Conservation (phyloP, 768 basidiomycete genomes). For the Tremella yokohamensis region DNA sequence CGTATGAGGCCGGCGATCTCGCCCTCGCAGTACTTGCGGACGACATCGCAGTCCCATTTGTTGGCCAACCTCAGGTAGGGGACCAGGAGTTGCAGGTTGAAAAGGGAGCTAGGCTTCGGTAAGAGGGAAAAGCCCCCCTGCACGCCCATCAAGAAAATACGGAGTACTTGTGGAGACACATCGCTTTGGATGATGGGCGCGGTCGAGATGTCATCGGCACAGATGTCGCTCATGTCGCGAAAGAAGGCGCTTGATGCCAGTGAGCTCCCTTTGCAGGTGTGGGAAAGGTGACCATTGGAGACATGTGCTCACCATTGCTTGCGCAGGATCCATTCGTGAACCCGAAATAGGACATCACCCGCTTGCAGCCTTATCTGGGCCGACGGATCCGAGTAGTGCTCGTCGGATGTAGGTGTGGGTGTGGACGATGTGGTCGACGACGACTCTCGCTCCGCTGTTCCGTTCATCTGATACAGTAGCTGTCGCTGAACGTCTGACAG, state of each 20-base stretch:
- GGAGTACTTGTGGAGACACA: too few species aligned
- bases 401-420: not conserved
- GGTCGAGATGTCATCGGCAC: not conserved
- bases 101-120: too few species aligned
- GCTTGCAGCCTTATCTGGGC: conserved; percentile 5
- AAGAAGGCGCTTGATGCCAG: not conserved
- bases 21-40: too few species aligned
- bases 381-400: conserved; percentile 1
- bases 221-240: not conserved
- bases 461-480: not conserved
- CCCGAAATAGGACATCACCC: not conserved
- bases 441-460: not conserved
- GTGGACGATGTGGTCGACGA: not conserved
- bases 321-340: not conserved
- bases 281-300: not conserved
- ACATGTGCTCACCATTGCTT: conserved; percentile 1
- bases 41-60: too few species aligned
- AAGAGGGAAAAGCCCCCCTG: too few species aligned
- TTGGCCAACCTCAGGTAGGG: too few species aligned
- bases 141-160: too few species aligned
- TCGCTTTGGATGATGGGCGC: too few species aligned
- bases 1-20: too few species aligned
- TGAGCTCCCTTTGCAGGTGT: not conserved
- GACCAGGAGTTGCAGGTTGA: too few species aligned
- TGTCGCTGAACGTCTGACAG: not conserved